Evolutionary conservation across 495 filamentous ascomycete genomes (phyloP), one percentile per base, ranked within the genome.

Genomic region (Penicillium maclennaniae): DNA sequence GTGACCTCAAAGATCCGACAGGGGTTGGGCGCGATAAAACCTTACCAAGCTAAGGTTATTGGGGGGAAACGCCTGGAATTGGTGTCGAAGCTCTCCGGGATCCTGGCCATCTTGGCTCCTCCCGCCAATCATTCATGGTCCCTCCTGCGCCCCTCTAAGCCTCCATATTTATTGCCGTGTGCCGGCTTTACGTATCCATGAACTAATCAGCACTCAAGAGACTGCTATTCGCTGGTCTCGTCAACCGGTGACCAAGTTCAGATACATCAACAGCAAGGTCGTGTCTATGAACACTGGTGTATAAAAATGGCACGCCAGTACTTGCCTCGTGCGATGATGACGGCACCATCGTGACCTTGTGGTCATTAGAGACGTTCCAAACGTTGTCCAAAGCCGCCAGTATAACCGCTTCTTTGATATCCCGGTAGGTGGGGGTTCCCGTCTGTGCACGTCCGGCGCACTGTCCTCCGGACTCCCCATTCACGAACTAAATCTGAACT

Each of bases 1-100:
- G 50, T 64, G 61, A 64, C 61, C 58, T 31, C 6, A 26, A 36
- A 59, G 42, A 41, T 50, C 41, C 48, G 53, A 60, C 53, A 51
- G 45, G 46, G 53, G 47, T 53, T n/a, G n/a, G 25, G 20, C 23
- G n/a, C 20, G 34, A 21, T 20, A 6, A 19, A 21, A 42, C 16
- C 20, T 49, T 39, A 14, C 47, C 47, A 45, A 50, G 43, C 53
- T 63, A 51, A 43, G 51, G 52, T 61, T 28, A 61, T 56, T 58
- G 40, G 49, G 55, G 55, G 54, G 28, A 51, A 63, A 46, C 36
- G 47, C 45, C 28, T 56, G 43, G 56, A 53, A 56, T 53, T 36
- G 46, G 45, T 41, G 37, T 60, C 60, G 60, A 63, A 63, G 49
- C 60, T 46, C 45, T 31, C 7, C 23, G 21, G 43, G 43, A 37